Evolutionary conservation across 495 filamentous ascomycete genomes (phyloP).

Genomic region (Jackrogersella multiformis): DNA sequence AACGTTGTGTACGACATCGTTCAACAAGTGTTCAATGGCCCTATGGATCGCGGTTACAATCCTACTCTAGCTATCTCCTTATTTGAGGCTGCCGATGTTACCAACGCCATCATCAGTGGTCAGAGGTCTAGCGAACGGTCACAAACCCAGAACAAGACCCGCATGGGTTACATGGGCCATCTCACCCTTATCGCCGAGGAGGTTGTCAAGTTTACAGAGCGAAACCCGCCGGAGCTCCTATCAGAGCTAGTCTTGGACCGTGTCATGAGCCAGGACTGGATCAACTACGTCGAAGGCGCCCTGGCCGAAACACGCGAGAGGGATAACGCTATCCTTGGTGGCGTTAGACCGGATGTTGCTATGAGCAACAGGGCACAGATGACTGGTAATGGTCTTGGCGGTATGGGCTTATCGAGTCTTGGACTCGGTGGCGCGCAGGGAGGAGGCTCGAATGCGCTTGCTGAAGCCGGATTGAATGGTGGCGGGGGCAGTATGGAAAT

Average conservation of each 20-base stretch:
- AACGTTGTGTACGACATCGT: conserved; percentile 99
- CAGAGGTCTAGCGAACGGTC: conserved; percentile 86
- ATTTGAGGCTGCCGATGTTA: conserved; percentile 88
- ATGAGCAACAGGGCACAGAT: conserved; percentile 59
- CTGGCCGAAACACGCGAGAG: conserved; percentile 93
- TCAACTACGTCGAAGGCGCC: conserved; percentile 93
- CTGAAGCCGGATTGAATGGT: conserved; percentile 75
- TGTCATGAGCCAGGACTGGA: conserved; percentile 88
- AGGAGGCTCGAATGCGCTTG: conserved; percentile 72
- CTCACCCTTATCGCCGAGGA: conserved; percentile 97
- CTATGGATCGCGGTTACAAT: conserved; percentile 96
- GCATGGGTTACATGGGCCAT: conserved; percentile 98
- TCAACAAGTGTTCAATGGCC: conserved; percentile 98
- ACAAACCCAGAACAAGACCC: conserved; percentile 81
- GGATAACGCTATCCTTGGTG: conserved; percentile 98
- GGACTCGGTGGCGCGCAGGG: conserved; percentile 65
- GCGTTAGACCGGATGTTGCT: conserved; percentile 88
- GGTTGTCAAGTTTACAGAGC: conserved; percentile 97
- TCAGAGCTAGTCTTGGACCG: conserved; percentile 86
- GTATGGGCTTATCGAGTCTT: conserved; percentile 53
- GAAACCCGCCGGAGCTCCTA: conserved; percentile 87
- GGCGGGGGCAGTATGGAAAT: conserved; percentile 71
- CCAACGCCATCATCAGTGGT: conserved; percentile 88
- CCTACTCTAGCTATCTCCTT: conserved; percentile 91
- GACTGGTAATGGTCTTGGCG: conserved; percentile 56